These are phyloP conservation scores for Pterulicium gracile DNA, from an alignment of 1,284 basidiomycete species.

Conservation along the genomic window DNA sequence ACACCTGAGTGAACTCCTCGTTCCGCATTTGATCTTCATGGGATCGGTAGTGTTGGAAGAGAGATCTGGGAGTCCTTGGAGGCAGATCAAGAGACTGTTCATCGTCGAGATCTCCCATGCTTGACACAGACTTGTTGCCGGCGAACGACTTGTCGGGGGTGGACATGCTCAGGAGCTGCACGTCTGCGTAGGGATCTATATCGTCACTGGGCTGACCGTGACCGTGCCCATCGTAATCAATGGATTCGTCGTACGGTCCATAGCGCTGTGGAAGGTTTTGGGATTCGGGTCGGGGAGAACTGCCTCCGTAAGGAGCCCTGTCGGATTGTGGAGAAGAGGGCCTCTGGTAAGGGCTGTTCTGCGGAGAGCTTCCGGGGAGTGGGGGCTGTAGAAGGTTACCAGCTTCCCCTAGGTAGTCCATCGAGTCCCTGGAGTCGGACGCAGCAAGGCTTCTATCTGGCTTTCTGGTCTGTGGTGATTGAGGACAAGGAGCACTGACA, in stretches of 20 bases:
- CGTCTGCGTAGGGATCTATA: not conserved
- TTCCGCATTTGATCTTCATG: too few species aligned
- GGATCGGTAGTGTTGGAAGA: not conserved
- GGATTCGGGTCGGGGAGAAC: not conserved
- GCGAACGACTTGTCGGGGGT: too few species aligned
- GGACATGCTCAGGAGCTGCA: not conserved
- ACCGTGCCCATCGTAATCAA: not conserved
- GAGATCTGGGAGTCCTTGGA: not conserved
- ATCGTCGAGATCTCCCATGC: constrained; percentile 1
- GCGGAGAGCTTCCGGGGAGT: not conserved
- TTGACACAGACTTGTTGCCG: not conserved
- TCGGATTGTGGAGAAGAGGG: not conserved
- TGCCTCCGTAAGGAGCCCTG: not conserved
- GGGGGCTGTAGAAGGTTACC: not conserved
- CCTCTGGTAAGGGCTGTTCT: not conserved
- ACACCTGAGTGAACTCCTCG: too few species aligned
- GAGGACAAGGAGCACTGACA: not conserved
- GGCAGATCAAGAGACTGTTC: not conserved
- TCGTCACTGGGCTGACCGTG: not conserved
- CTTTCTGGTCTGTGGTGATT: not conserved
- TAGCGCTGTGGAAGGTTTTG: not conserved
- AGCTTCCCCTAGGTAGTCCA: not conserved
- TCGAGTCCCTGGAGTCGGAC: not conserved
- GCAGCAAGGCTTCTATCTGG: not conserved
- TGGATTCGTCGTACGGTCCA: not conserved